Conservation (phyloP, 306 rosid species). For the Prunus mume region DNA sequence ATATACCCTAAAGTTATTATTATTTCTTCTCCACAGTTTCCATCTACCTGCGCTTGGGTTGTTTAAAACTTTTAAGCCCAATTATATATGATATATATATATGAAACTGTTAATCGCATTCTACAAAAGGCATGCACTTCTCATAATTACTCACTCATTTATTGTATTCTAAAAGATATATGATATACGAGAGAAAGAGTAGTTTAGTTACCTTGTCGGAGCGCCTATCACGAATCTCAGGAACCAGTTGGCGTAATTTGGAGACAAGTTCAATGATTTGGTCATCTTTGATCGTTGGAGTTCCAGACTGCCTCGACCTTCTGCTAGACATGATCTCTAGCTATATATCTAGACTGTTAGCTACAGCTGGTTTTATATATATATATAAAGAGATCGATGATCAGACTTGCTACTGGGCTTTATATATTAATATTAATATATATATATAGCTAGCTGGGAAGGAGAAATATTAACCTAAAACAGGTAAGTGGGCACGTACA, state of each 20-base stretch:
- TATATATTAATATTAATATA: background rate
- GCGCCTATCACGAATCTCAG: constrained; percentile 88
- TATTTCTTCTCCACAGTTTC: background rate
- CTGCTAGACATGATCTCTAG: constrained; percentile 66
- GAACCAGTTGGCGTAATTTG: constrained; percentile 94
- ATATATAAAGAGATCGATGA: background rate
- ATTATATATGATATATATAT: no score
- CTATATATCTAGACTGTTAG: background rate
- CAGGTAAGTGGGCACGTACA: background rate
- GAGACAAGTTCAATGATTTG: constrained; percentile 95
- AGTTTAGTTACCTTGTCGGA: constrained; percentile 64
- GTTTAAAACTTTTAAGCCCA: background rate
- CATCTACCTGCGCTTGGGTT: background rate
- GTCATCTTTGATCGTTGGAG: constrained; percentile 80
- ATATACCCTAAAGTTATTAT: background rate
- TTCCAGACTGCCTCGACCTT: constrained; percentile 81
- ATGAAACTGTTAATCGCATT: no score
- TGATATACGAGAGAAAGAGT: background rate
- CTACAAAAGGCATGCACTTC: no score
- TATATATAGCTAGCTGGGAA: background rate
- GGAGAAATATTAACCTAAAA: constrained; percentile 1
- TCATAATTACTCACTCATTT: no score
- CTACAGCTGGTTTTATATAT: background rate
- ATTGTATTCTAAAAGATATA: no score
- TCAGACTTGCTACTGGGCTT: background rate